Base-by-base conservation (phyloP, 2,329 filamentous ascomycete genomes). In the Aspergillus intermedius region DNA sequence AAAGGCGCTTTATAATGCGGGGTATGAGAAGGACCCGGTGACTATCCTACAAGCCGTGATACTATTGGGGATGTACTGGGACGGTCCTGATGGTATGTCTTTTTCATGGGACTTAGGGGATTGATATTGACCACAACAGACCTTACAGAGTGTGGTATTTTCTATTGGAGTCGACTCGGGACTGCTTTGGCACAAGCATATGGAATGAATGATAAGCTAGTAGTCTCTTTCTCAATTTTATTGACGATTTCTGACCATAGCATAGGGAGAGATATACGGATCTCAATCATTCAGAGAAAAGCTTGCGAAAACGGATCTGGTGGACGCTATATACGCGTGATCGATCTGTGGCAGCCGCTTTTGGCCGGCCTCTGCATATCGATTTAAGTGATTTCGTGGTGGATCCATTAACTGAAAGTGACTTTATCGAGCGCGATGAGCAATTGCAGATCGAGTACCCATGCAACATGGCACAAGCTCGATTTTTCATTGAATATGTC, bases 81-180 rank as follows among this genome's bases (percentile, higher is more conserved):
- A 54, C 44, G 52, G 52, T 2, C 52, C 47, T 4, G 52, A 54
- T 44, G 51, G 51, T 53, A 49, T 37, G 45, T 15, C n/a, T n/a
- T 41, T 21, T 13, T 21, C n/a, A 9, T 32, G 13, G 6, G 6
- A 35, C n/a, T 17, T 30, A 12, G 10, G 34, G 13, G 34, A 35
- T 35, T 15, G 7, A 25, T 48, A 32, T 30, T 52, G 45, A 50
- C 37, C 4, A 5, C 21, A 17, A 8, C 30, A 54, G 52, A 54
- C 25, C 49, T 54, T 25, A 48, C 45, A n/a, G 52, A 54, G 40
- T 52, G 32, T 43, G 52, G 52, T 5, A 43, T 54, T 28, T 54
- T 54, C 45, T 54, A 54, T 21, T 54, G 52, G 52, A 54, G 52
- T 34, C 46, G 49, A n/a, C 23, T 54, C 4, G 52, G 52, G 19